phyloP scores from a whole-genome alignment of 805 yeast genomes.

The Blastobotrys parvus region DNA sequence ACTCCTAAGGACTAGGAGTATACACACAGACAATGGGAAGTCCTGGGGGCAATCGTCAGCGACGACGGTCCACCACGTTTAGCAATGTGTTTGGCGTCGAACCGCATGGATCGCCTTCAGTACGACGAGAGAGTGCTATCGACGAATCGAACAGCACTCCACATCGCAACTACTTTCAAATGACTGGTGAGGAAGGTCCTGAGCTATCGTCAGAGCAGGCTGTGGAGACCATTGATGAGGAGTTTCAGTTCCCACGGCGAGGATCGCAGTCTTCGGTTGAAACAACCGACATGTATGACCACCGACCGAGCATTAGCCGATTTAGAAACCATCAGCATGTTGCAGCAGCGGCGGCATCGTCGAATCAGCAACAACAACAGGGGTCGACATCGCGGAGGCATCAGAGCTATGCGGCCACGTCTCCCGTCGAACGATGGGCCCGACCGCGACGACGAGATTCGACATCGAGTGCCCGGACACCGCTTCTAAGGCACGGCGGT shows the following conservation, averaged over 20 bases:
- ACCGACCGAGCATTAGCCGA: conserved; percentile 2
- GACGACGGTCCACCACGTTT: conserved; percentile 15
- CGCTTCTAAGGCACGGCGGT: too few species aligned
- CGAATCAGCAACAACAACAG: conserved; percentile 1
- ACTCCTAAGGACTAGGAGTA: not conserved
- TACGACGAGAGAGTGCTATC: not conserved
- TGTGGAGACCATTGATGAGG: not conserved
- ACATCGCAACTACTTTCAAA: conserved; percentile 9
- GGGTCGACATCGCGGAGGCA: not conserved
- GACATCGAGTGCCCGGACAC: conserved; percentile 6
- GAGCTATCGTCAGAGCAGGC: too few species aligned
- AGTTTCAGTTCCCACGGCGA: not conserved
- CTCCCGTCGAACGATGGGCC: conserved; percentile 11
- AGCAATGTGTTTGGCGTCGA: conserved; percentile 13
- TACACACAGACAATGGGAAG: too few species aligned
- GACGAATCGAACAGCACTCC: not conserved
- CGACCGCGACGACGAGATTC: conserved; percentile 14
- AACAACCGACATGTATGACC: conserved; percentile 15
- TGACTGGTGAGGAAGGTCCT: conserved; percentile 10
- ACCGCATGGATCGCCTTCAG: conserved; percentile 10
- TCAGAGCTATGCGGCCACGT: not conserved
- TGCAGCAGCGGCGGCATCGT: conserved; percentile 3
- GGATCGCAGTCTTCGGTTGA: conserved; percentile 9
- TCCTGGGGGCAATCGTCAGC: not conserved
- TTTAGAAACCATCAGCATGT: conserved; percentile 1